Conservation (phyloP, 2,329 filamentous ascomycete species). For the Aspergillus ustus region DNA sequence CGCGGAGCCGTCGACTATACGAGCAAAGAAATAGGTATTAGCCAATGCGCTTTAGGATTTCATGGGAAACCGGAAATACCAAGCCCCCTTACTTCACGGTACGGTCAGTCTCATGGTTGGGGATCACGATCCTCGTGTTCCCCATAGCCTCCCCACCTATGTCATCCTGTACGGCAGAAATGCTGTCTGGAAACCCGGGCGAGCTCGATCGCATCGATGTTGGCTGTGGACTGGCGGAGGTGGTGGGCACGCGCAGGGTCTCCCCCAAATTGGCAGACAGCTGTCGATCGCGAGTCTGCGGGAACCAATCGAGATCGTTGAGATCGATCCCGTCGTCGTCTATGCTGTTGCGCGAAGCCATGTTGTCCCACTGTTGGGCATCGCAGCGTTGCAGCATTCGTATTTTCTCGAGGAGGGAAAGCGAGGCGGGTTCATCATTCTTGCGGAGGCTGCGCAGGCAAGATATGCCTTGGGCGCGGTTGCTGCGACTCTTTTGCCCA, state of each 20-base stretch:
- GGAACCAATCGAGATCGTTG: slow-evolving; percentile 18
- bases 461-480: slow-evolving; percentile 15
- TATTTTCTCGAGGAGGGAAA: not conserved
- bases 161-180: not conserved
- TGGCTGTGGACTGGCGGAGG: slow-evolving; percentile 7
- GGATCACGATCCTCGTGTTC: slow-evolving; percentile 1
- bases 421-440: not conserved
- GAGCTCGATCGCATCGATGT: slow-evolving; percentile 12
- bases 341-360: slow-evolving; percentile 16
- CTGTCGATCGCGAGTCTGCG: not conserved
- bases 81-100: slow-evolving; percentile 23
- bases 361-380: slow-evolving; percentile 3
- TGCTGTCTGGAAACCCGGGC: slow-evolving; percentile 6
- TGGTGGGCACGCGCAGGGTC: slow-evolving; percentile 8
- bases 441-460: slow-evolving; percentile 2
- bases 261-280: slow-evolving; percentile 4
- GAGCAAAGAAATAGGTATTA: not conserved
- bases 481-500: not conserved
- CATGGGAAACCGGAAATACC: slow-evolving; percentile 1
- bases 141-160: not conserved
- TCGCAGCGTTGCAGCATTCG: not conserved
- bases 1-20: slow-evolving; percentile 25
- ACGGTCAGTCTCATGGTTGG: slow-evolving; percentile 17
- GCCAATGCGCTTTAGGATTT: not conserved
- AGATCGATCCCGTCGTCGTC: slow-evolving; percentile 14